Percentiles rank a stretch among this genome's conserved stretches.
These are phyloP conservation scores for Talaromyces sp. DNA, from an alignment of 2,329 filamentous ascomycete species.

Conservation along the genomic window DNA sequence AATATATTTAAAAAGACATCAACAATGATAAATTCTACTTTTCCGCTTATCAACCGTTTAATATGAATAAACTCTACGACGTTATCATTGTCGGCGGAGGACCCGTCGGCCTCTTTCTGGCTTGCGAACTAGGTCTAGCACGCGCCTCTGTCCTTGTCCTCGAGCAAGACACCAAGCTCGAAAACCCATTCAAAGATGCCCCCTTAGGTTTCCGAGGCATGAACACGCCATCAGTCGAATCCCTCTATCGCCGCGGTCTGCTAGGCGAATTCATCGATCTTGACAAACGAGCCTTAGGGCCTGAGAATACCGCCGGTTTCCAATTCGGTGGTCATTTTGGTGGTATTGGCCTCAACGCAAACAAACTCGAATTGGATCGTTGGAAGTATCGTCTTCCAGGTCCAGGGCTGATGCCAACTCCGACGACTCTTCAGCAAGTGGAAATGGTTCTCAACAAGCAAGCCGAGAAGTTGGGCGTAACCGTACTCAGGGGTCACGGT, in stretches of 20 bases:
- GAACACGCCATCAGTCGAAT: slow-evolving; percentile 34
- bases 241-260: slow-evolving; percentile 39
- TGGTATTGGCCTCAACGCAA: slow-evolving; percentile 23
- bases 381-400: slow-evolving; percentile 15
- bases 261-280: slow-evolving; percentile 27
- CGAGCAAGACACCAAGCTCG: slow-evolving; percentile 23
- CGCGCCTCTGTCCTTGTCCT: slow-evolving; percentile 37
- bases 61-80: slow-evolving; percentile 16
- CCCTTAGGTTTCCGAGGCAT: slow-evolving; percentile 26
- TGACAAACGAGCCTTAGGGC: slow-evolving; percentile 11
- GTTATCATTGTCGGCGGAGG: slow-evolving; percentile 21
- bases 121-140: slow-evolving; percentile 36
- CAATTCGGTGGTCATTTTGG: slow-evolving; percentile 33
- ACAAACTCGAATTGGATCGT: slow-evolving; percentile 19
- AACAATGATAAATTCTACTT: not conserved
- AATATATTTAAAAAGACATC: not conserved
- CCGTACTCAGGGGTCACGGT: slow-evolving; percentile 10
- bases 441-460: slow-evolving; percentile 4
- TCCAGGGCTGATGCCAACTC: slow-evolving; percentile 13
- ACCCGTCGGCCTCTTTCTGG: slow-evolving; percentile 21
- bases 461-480: slow-evolving; percentile 10
- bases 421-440: slow-evolving; percentile 7
- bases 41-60: not conserved
- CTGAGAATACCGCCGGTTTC: slow-evolving; percentile 24
- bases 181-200: slow-evolving; percentile 30